A percentile compares a stretch with the other conserved stretches of the same genome.
Evolutionary conservation across 1,284 basidiomycete species (phyloP).

Genomic region (Malassezia caprae): DNA sequence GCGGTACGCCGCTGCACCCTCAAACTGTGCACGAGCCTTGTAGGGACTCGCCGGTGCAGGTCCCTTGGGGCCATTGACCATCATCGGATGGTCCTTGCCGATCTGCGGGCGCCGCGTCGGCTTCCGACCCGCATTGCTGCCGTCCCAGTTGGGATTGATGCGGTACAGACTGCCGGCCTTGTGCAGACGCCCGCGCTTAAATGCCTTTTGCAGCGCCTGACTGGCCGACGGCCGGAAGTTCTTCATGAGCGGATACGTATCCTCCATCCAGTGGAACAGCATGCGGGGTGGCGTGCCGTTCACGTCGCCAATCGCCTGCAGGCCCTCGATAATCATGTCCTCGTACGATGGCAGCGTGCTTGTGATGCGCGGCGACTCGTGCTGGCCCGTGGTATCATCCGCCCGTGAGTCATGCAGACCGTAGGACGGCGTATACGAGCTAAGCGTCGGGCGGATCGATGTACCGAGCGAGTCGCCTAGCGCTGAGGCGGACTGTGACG

Average conservation of each 20-base stretch:
- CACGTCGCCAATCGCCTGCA: conserved; percentile 25
- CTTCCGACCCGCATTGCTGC: conserved; percentile 28
- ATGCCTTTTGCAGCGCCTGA: conserved; percentile 43
- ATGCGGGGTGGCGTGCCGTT: conserved; percentile 31
- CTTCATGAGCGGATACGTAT: conserved; percentile 39
- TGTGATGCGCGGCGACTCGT: conserved; percentile 15
- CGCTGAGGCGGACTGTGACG: not conserved
- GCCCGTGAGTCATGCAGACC: not conserved
- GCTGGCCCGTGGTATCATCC: not conserved
- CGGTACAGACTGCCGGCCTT: conserved; percentile 41
- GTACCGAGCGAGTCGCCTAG: not conserved
- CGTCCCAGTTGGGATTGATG: conserved; percentile 38
- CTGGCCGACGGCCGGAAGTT: conserved; percentile 45
- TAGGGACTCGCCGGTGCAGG: conserved; percentile 31
- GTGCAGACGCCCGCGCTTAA: conserved; percentile 40
- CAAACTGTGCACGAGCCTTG: conserved; percentile 21
- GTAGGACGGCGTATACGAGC: conserved; percentile 2
- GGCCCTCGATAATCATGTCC: conserved; percentile 40
- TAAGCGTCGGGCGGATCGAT: not conserved
- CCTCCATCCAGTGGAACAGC: conserved; percentile 40
- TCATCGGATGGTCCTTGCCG: conserved; percentile 35
- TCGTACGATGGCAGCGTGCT: conserved; percentile 39
- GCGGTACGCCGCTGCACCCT: conserved; percentile 28
- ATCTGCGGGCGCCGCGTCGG: conserved; percentile 32
- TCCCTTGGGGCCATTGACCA: conserved; percentile 33